Percentiles rank a stretch among this genome's conserved stretches.
Evolutionary conservation across 169 alveolate genomes (phyloP).

Genomic region (Cryptosporidium baileyi): DNA sequence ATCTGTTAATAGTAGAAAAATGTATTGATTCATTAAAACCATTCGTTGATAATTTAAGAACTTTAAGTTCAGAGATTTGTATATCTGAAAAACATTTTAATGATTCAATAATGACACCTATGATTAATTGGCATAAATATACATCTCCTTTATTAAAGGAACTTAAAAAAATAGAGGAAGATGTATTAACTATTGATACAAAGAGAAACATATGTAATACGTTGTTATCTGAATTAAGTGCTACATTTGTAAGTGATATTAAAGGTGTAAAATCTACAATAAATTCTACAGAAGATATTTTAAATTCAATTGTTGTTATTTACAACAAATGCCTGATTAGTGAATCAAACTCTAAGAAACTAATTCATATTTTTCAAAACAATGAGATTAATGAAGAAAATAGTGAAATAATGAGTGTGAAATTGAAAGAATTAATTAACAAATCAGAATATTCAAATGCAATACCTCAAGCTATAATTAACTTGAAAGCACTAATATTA

Average conservation of each 20-base stretch:
- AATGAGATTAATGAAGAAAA: neutral
- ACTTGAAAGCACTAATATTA: constrained; percentile 6
- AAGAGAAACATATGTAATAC: constrained; percentile 44
- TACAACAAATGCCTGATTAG: constrained; percentile 29
- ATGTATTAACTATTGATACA: neutral
- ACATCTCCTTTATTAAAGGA: constrained; percentile 32
- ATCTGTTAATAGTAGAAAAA: neutral
- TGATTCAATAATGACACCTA: neutral
- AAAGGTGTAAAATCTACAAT: neutral
- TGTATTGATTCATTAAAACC: constrained; percentile 45
- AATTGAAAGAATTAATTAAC: neutral
- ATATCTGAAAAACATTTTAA: constrained; percentile 18
- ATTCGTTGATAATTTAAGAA: constrained; percentile 23
- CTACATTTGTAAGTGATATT: constrained; percentile 43
- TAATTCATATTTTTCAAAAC: neutral
- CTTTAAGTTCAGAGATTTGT: neutral
- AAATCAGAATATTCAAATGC: constrained; percentile 1
- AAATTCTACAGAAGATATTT: neutral
- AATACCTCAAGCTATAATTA: constrained; percentile 10
- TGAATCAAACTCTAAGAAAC: constrained; percentile 32
- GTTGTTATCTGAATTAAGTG: constrained; percentile 25
- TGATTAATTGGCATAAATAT: neutral
- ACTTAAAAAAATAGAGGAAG: constrained; percentile 23
- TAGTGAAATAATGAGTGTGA: neutral
- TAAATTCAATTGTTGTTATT: constrained; percentile 5